Percentiles rank a stretch among this genome's conserved stretches.
Evolutionary conservation across 495 filamentous ascomycete genomes (phyloP).

Genomic region (Stereocaulon alpinum): DNA sequence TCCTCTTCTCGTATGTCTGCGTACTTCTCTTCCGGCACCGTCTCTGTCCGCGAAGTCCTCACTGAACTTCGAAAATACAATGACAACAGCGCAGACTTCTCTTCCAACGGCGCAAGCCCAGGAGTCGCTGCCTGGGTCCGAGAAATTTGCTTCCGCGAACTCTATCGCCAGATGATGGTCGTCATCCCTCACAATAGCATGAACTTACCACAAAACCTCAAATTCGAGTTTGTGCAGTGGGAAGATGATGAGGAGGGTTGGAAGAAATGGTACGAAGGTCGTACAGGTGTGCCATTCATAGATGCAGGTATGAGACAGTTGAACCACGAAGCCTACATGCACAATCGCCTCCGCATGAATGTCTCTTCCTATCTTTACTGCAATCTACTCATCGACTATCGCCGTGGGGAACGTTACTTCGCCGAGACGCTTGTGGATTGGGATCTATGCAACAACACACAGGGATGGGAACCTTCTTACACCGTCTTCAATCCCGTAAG

Average conservation of each 20-base stretch:
- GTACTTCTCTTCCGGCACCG: constrained; percentile 35
- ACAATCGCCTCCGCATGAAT: constrained; percentile 39
- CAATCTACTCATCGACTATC: constrained; percentile 36
- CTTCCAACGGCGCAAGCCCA: constrained; percentile 10
- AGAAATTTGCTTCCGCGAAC: constrained; percentile 38
- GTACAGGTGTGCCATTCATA: constrained; percentile 34
- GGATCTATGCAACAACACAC: constrained; percentile 37
- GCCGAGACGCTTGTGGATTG: constrained; percentile 37
- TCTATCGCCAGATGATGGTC: constrained; percentile 34
- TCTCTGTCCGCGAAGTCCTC: constrained; percentile 30
- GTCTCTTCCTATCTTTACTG: constrained; percentile 30
- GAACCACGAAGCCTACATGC: constrained; percentile 36
- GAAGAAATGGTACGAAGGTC: constrained; percentile 35
- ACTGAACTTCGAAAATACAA: constrained; percentile 23
- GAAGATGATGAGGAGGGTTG: constrained; percentile 37
- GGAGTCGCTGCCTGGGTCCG: constrained; percentile 34
- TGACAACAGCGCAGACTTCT: constrained; percentile 25
- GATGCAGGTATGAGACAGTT: constrained; percentile 39
- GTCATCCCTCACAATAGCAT: constrained; percentile 33
- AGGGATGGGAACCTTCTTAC: constrained; percentile 37
- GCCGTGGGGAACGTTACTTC: constrained; percentile 35
- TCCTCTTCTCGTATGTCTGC: constrained; percentile 30
- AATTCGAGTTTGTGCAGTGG: constrained; percentile 38
- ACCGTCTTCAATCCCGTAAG: constrained; percentile 36
- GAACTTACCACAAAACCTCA: constrained; percentile 38